These are phyloP conservation scores for Penstemon barbatus DNA, from an alignment of 257 asterid species.

Conservation along the genomic window DNA sequence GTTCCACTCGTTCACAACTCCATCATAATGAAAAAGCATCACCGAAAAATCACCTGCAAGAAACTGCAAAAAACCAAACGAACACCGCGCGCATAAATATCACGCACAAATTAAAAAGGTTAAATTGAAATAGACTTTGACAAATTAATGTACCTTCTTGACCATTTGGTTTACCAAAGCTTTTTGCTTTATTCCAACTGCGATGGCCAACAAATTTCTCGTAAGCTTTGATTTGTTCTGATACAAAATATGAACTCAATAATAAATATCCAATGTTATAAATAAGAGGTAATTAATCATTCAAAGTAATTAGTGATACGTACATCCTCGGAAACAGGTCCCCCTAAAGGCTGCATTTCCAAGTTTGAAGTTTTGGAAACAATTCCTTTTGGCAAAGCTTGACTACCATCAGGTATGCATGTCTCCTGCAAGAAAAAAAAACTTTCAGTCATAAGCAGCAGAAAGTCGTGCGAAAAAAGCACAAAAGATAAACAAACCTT, in stretches of 20 bases:
- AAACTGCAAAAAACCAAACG: constrained; percentile 53
- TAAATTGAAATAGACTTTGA: constrained; percentile 6
- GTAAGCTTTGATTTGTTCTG: constrained; percentile 47
- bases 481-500: constrained; percentile 41
- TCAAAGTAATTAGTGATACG: background rate
- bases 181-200: constrained; percentile 84
- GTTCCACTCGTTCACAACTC: constrained; percentile 70
- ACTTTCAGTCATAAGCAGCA: background rate
- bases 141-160: constrained; percentile 48
- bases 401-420: constrained; percentile 67
- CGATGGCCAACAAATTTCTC: constrained; percentile 61
- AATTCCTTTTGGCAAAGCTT: constrained; percentile 71
- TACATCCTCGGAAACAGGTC: constrained; percentile 48
- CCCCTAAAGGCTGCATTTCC: constrained; percentile 69
- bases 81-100: background rate
- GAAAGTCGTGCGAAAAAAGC: background rate
- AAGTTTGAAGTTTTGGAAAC: constrained; percentile 63
- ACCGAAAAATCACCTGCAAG: constrained; percentile 51
- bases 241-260: constrained; percentile 4
- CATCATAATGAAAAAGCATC: constrained; percentile 96
- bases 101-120: background rate
- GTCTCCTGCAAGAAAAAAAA: constrained; percentile 43
- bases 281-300: too few relatives aligned
- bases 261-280: background rate
- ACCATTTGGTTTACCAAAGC: constrained; percentile 57